Evolutionary conservation across 2,329 filamentous ascomycete species (phyloP).

Genomic region (Ophiostoma sp.): DNA sequence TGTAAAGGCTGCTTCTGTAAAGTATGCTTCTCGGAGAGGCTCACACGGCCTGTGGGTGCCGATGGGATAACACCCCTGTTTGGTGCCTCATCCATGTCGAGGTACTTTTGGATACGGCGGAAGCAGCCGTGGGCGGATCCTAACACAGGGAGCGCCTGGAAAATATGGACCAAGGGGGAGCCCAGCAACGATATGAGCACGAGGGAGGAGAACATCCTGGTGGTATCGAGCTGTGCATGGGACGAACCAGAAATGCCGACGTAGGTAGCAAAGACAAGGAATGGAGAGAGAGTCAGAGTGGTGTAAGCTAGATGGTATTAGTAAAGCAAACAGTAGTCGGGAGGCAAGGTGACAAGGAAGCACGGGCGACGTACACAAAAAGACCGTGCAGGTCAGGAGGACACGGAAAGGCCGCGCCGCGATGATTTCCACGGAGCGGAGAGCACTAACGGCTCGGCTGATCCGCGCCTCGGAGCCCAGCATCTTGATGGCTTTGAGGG

Average conservation of each 20-base stretch:
- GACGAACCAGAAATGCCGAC: too few species aligned
- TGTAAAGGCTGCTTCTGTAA: too few species aligned
- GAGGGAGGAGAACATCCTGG: not conserved
- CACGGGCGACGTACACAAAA: too few species aligned
- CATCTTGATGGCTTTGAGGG: constrained; percentile 50
- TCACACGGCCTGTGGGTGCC: too few species aligned
- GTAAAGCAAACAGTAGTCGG: too few species aligned
- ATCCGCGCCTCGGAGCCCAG: constrained; percentile 36
- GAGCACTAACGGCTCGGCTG: constrained; percentile 20
- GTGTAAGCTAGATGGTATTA: too few species aligned
- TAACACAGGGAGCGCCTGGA: constrained; percentile 14
- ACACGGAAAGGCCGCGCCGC: not conserved
- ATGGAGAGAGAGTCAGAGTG: too few species aligned
- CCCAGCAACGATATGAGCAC: constrained; percentile 20
- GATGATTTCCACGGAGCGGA: constrained; percentile 20
- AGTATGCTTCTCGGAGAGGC: too few species aligned
- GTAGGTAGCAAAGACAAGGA: too few species aligned
- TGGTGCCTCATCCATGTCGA: constrained; percentile 18
- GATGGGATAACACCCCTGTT: too few species aligned
- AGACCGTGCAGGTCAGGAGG: not conserved
- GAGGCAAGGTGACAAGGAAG: too few species aligned
- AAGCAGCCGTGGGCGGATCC: constrained; percentile 25
- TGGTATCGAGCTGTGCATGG: too few species aligned
- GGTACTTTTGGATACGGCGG: constrained; percentile 26
- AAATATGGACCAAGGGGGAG: not conserved